Conservation (phyloP, 345 rosid species). For the Balakata baccata region DNA sequence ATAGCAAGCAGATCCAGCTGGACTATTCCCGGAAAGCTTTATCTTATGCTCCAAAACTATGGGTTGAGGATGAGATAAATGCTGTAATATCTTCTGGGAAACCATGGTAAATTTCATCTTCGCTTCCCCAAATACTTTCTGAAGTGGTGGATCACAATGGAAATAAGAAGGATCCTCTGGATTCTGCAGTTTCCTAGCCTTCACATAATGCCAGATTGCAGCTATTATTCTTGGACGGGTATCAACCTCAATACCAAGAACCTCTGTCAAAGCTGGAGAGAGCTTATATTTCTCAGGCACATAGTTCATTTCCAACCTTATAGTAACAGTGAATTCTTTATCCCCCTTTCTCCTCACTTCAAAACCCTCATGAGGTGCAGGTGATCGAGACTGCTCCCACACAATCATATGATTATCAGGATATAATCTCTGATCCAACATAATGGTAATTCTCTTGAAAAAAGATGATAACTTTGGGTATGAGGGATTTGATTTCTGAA, state of each 20-base stretch:
- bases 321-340: constrained; percentile 70
- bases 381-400: constrained; percentile 93
- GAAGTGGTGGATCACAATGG: constrained; percentile 79
- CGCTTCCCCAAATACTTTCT: constrained; percentile 88
- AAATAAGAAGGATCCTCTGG: constrained; percentile 84
- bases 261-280: constrained; percentile 82
- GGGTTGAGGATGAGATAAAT: constrained; percentile 80
- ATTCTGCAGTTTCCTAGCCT: constrained; percentile 91
- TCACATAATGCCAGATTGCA: constrained; percentile 97
- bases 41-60: constrained; percentile 87
- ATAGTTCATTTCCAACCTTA: constrained; percentile 86
- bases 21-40: constrained; percentile 84
- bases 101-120: constrained; percentile 80
- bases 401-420: constrained; percentile 79
- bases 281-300: constrained; percentile 93
- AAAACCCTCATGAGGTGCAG: constrained; percentile 91
- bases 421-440: constrained; percentile 85
- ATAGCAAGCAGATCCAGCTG: constrained; percentile 82
- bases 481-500: constrained; percentile 63
- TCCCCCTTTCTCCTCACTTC: constrained; percentile 98
- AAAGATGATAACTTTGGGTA: constrained; percentile 86
- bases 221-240: constrained; percentile 95
- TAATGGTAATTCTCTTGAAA: constrained; percentile 83
- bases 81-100: constrained; percentile 82
- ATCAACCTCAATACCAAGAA: constrained; percentile 94